A percentile compares a stretch with the other conserved stretches of the same genome.
These are phyloP conservation scores for Nematocida parisii DNA, from an alignment of 371 early-diverging fungal species.

Conservation along the genomic window DNA sequence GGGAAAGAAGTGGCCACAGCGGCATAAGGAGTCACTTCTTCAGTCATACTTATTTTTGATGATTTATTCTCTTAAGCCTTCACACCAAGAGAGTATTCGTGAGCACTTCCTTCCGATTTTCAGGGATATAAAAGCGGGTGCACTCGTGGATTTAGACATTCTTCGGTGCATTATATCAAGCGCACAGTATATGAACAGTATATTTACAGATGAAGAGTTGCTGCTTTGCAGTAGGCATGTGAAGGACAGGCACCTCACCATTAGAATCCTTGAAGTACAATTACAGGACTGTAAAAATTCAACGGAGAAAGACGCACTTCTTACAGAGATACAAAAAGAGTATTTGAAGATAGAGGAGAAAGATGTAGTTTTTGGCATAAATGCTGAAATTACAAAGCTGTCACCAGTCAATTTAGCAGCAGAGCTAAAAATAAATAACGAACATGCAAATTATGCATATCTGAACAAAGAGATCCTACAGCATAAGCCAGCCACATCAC, in stretches of 20 bases:
- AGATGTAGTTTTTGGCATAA: conserved; percentile 52
- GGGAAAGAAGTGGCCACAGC: conserved; percentile 41
- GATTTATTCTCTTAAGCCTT: conserved; percentile 19
- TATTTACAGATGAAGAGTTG: conserved; percentile 21
- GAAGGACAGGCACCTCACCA: conserved; percentile 12
- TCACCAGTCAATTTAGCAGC: conserved; percentile 49
- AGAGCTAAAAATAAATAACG: conserved; percentile 49
- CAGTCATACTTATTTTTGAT: conserved; percentile 47
- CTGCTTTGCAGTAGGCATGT: conserved; percentile 33
- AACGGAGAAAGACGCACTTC: conserved; percentile 45
- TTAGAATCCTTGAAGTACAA: conserved; percentile 51
- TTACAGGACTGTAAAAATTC: conserved; percentile 22
- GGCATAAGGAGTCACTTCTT: conserved; percentile 27
- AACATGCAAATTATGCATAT: conserved; percentile 35
- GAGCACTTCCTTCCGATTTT: conserved; percentile 42
- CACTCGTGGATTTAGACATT: conserved; percentile 38
- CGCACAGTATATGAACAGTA: background rate
- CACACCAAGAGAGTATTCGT: conserved; percentile 4
- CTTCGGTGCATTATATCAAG: conserved; percentile 2
- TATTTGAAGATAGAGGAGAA: conserved; percentile 43
- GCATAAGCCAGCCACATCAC: background rate
- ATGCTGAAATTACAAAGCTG: conserved; percentile 40
- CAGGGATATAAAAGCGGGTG: conserved; percentile 21
- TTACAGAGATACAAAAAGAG: conserved; percentile 49
- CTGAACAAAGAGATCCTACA: conserved; percentile 26